These are phyloP conservation scores for Leersia perrieri DNA, from an alignment of 176 grass and related monocot genomes.

Conservation along the genomic window DNA sequence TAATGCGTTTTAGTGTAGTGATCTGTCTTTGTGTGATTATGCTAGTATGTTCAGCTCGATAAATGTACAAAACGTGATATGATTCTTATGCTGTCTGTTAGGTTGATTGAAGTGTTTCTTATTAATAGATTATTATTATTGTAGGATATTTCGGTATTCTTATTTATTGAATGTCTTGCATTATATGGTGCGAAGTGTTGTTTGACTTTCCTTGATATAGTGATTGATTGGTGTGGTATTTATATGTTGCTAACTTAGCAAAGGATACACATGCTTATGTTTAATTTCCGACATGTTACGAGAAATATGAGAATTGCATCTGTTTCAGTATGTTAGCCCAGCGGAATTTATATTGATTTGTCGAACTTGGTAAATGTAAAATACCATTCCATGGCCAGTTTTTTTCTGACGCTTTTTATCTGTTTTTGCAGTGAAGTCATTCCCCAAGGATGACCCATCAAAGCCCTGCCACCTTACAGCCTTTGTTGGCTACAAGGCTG, in stretches of 20 bases:
- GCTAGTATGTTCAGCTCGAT: not conserved
- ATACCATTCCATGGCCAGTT: not conserved
- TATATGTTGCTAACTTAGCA: not conserved
- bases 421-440: conserved; percentile 72
- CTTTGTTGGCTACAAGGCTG: conserved; percentile 91
- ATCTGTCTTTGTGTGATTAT: not conserved
- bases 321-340: not conserved
- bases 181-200: not conserved
- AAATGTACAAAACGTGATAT: not conserved
- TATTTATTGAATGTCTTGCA: not conserved
- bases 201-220: not conserved
- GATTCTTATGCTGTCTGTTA: not conserved
- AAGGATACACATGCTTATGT: not conserved
- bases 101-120: not conserved
- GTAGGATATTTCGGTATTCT: not conserved
- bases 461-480: conserved; percentile 65
- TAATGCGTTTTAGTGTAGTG: not conserved
- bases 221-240: not conserved
- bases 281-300: not conserved
- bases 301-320: not conserved
- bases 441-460: conserved; percentile 63
- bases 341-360: not conserved
- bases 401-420: not conserved
- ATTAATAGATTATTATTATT: not conserved
- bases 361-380: too few relatives aligned